Percentiles rank a stretch among this genome's conserved stretches.
phyloP scores from a whole-genome alignment of 306 rosid genomes.

The Inga laurina region DNA sequence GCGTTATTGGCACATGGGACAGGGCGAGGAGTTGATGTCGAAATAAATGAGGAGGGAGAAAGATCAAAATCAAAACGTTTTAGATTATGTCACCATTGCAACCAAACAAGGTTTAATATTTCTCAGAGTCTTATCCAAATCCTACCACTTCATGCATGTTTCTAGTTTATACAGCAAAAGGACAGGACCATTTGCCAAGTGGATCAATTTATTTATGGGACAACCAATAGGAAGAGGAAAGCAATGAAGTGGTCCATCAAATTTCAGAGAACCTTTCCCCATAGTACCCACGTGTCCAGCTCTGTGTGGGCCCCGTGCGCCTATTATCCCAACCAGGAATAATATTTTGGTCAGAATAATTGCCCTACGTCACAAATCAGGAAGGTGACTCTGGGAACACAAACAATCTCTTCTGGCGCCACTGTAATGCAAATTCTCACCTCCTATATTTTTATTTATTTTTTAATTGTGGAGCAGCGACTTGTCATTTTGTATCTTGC shows the following conservation, averaged over 20 bases:
- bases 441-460: neutral
- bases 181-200: neutral
- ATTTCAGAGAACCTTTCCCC: neutral
- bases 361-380: constrained; percentile 6
- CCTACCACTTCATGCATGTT: too few relatives aligned
- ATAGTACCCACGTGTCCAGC: constrained; percentile 34
- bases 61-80: neutral
- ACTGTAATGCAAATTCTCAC: neutral
- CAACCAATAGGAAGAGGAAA: neutral
- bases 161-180: too few relatives aligned
- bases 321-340: constrained; percentile 19
- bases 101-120: neutral
- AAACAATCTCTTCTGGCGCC: neutral
- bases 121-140: neutral
- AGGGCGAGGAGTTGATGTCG: neutral
- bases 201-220: constrained; percentile 9
- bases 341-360: constrained; percentile 13
- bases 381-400: constrained; percentile 22
- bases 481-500: neutral
- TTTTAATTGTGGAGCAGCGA: neutral
- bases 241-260: constrained; percentile 25
- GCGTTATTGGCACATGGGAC: neutral
- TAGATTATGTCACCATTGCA: neutral
- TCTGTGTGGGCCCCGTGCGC: constrained; percentile 25
- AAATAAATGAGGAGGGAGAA: constrained; percentile 18